phyloP scores from a whole-genome alignment of 306 rosid genomes.

The Malus sieversii region DNA sequence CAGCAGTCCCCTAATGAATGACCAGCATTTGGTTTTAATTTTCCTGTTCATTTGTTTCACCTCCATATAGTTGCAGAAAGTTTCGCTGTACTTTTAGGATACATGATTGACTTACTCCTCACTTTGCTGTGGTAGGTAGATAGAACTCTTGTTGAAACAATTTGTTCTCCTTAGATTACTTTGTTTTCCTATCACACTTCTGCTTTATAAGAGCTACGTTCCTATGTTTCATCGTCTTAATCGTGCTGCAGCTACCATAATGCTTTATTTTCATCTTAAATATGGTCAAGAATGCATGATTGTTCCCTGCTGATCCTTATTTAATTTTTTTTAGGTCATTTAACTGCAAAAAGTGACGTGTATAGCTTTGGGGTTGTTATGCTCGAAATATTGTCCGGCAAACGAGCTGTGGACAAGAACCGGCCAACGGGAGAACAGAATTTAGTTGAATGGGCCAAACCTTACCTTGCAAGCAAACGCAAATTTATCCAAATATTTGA shows the following conservation, averaged over 20 bases:
- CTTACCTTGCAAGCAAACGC: constrained; percentile 76
- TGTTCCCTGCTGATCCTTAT: constrained; percentile 17
- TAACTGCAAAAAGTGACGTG: constrained; percentile 80
- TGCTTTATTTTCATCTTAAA: background rate
- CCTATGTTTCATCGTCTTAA: background rate
- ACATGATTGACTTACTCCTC: background rate
- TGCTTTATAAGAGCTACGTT: background rate
- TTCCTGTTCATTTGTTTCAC: background rate
- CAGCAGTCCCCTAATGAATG: background rate
- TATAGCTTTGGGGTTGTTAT: constrained; percentile 94
- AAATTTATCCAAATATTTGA: constrained; percentile 67
- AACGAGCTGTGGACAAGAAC: constrained; percentile 77
- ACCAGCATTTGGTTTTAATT: background rate
- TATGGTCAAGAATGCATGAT: background rate
- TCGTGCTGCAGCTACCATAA: background rate
- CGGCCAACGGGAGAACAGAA: constrained; percentile 72
- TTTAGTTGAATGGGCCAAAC: constrained; percentile 87
- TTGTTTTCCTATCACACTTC: background rate
- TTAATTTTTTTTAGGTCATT: constrained; percentile 53
- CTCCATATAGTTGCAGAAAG: background rate
- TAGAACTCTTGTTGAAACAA: background rate
- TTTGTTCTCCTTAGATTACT: background rate
- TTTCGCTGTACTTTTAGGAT: background rate
- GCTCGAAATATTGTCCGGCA: constrained; percentile 76
- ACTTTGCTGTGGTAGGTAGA: background rate